phyloP scores from a whole-genome alignment of 176 grass and related monocot genomes.

The Rhipidocladum racemiflorum region DNA sequence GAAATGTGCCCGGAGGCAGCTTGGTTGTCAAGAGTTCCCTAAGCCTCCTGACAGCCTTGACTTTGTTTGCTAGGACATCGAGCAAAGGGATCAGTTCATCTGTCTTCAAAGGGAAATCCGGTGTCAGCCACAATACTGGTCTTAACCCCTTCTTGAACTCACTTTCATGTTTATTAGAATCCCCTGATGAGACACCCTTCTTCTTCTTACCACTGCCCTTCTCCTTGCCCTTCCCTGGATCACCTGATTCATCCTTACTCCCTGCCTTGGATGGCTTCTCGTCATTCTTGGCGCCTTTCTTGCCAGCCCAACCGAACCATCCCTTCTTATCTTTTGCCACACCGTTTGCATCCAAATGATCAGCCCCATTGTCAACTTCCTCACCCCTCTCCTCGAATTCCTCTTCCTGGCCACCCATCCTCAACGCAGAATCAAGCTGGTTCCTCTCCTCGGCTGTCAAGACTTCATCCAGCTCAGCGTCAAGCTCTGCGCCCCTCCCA shows the following conservation, averaged over 20 bases:
- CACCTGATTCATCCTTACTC: conserved; percentile 52
- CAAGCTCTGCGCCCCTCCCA: conserved; percentile 50
- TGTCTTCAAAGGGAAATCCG: conserved; percentile 87
- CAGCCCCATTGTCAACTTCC: conserved; percentile 35
- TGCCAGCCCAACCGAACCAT: conserved; percentile 80
- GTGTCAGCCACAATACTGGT: conserved; percentile 87
- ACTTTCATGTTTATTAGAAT: conserved; percentile 66
- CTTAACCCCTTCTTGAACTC: conserved; percentile 93
- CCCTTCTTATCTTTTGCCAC: conserved; percentile 76
- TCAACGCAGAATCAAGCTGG: conserved; percentile 85
- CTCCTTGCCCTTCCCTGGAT: conserved; percentile 71
- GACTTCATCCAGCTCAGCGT: conserved; percentile 70
- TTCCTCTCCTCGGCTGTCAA: conserved; percentile 88
- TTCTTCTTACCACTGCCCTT: conserved; percentile 86
- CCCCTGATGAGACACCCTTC: conserved; percentile 45
- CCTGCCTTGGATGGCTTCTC: conserved; percentile 43
- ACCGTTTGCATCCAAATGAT: conserved; percentile 46
- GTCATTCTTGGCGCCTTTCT: conserved; percentile 57
- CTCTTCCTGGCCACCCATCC: conserved; percentile 58
- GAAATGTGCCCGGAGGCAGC: conserved; percentile 82
- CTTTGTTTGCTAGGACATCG: conserved; percentile 97
- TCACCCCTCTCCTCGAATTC: conserved; percentile 56
- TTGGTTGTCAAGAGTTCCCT: conserved; percentile 94
- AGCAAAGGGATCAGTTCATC: conserved; percentile 92
- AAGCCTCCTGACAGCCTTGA: conserved; percentile 91